Evolutionary conservation across 495 filamentous ascomycete genomes (phyloP).

Genomic region (Darksidea phi): DNA sequence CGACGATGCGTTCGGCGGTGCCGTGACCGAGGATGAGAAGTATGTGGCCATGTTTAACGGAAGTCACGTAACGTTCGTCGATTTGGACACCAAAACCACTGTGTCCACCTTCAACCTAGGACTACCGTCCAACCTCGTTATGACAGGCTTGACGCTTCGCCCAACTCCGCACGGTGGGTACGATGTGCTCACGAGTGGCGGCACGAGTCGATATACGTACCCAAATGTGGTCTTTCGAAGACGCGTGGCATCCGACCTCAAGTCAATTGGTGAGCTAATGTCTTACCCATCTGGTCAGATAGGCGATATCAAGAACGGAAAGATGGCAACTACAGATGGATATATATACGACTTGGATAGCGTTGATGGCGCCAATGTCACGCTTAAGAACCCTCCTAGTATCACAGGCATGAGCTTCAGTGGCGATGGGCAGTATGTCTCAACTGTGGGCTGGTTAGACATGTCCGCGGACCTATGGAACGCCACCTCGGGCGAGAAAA

Average conservation of each 20-base stretch:
- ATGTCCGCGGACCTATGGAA: slow-evolving; percentile 8
- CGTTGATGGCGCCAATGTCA: background rate
- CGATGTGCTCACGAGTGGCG: slow-evolving; percentile 1
- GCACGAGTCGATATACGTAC: background rate
- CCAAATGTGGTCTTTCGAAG: background rate
- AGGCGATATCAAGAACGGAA: background rate
- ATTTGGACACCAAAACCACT: slow-evolving; percentile 2
- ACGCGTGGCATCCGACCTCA: background rate
- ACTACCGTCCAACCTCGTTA: background rate
- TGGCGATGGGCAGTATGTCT: background rate
- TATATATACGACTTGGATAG: background rate
- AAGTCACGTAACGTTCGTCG: slow-evolving; percentile 5
- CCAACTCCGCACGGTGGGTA: background rate
- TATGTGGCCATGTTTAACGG: slow-evolving; percentile 8
- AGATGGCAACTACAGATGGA: slow-evolving; percentile 1
- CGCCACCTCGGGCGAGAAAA: slow-evolving; percentile 8
- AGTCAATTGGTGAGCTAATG: background rate
- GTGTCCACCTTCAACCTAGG: background rate
- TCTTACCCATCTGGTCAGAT: background rate
- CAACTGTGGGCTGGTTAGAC: background rate
- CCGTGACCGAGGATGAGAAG: slow-evolving; percentile 10
- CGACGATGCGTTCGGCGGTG: background rate
- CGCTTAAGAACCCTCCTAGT: background rate
- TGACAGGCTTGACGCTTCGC: background rate
- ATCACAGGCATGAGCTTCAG: slow-evolving; percentile 14